Evolutionary conservation across 352 stramenopile genomes (phyloP).

Genomic region (Phytophthora melonis): DNA sequence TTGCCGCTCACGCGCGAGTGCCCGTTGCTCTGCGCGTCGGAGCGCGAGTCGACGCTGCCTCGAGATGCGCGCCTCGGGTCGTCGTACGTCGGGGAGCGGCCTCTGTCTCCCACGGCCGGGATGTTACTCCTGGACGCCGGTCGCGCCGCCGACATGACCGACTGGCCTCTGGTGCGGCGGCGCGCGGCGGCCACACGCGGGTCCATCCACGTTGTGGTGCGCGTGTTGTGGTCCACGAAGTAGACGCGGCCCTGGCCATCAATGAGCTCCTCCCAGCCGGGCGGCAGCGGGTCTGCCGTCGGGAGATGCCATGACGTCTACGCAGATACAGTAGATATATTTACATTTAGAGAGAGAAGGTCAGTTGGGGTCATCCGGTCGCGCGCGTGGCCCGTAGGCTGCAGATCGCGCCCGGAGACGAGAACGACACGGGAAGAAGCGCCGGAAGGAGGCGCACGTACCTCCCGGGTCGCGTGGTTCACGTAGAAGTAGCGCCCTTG

Average conservation of each 20-base stretch:
- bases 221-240: constrained; percentile 86
- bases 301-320: constrained; percentile 87
- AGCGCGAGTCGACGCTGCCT: constrained; percentile 23
- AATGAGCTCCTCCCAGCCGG: constrained; percentile 84
- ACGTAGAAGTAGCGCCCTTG: constrained; percentile 89
- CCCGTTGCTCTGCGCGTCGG: constrained; percentile 26
- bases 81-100: constrained; percentile 33
- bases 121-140: constrained; percentile 11
- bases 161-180: constrained; percentile 32
- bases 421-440: neutral
- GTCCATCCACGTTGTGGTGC: constrained; percentile 84
- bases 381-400: neutral
- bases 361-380: constrained; percentile 7
- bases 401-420: constrained; percentile 4
- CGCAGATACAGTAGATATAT: neutral
- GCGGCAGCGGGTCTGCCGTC: constrained; percentile 68
- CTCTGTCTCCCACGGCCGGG: constrained; percentile 2
- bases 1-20: constrained; percentile 20
- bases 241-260: constrained; percentile 80
- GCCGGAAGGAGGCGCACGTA: constrained; percentile 30
- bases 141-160: constrained; percentile 17
- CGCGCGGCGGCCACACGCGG: constrained; percentile 55
- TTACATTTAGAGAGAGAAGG: constrained; percentile 1
- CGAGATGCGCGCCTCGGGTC: constrained; percentile 20
- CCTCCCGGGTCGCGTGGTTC: constrained; percentile 84